A percentile compares a stretch with the other conserved stretches of the same genome.
Conservation (phyloP, 768 basidiomycete genomes). For the Termitomyces sp. region DNA sequence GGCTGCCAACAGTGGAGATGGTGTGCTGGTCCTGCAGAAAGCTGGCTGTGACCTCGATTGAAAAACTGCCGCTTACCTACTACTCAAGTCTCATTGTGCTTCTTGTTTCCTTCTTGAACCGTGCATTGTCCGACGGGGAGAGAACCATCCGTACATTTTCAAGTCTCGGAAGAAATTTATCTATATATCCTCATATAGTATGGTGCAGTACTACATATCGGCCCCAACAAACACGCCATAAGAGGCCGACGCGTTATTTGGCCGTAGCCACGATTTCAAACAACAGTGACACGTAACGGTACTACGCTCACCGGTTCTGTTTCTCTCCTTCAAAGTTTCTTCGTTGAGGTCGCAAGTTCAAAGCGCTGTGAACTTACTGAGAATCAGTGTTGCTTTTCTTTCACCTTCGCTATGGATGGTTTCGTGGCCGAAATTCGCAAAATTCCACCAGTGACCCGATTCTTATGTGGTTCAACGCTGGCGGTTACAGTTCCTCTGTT, state of each 20-base stretch:
- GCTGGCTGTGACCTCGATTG: neutral
- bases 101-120: neutral
- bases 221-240: no score
- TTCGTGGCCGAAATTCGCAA: conserved; percentile 66
- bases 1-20: neutral
- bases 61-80: neutral
- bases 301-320: no score
- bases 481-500: conserved; percentile 59
- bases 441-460: conserved; percentile 82
- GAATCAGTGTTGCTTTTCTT: neutral
- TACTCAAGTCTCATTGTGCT: no score
- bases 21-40: neutral
- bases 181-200: neutral
- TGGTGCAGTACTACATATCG: no score
- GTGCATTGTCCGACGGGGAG: neutral
- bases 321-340: neutral
- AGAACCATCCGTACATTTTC: neutral
- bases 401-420: conserved; percentile 36
- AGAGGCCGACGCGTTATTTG: neutral
- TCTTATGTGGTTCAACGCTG: conserved; percentile 59
- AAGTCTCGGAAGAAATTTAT: neutral
- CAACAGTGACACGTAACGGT: neutral
- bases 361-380: no score
- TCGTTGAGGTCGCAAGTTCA: neutral
- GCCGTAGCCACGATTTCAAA: neutral